Base-by-base conservation (phyloP, 2,329 filamentous ascomycete genomes). In the Colletotrichum cereale region DNA sequence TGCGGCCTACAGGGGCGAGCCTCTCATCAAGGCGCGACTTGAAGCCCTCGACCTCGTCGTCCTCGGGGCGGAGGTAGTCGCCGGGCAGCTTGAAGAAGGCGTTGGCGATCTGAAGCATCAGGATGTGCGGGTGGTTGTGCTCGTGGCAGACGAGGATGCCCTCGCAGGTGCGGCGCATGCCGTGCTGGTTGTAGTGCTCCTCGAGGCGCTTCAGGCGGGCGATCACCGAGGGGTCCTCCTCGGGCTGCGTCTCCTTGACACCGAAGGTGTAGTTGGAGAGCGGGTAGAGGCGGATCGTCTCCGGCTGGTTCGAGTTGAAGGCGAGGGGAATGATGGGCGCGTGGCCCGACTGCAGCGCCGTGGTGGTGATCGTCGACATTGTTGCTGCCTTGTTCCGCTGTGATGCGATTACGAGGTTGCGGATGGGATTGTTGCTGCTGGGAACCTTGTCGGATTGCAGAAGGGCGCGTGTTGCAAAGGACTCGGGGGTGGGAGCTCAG, bases 31-130 rank as follows among this genome's bases (percentile, higher is more conserved):
- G 87, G 44, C 96, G 91, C 56, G 89, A 85, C 85, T 98, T 98
- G 89, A 99, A 98, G n/a, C 96, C 96, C 68, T 93, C 90, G 66
- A 97, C 88, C 85, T 99, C 96, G 74, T 97, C 94, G 77, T 97
- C 96, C 75, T 94, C 93, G 53, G 93, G 92, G 66, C 91, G 90
- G 55, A 99, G 90, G 81, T 98, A 99, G 83, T 98, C 96, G 71
- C 96, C 96, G 0, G 96, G 96, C 81, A 99, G 89, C 85, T 99
- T 99, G 87, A 99, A 99, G 86, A 99, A 99, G 31, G 96, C 96
- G 82, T 99, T 99, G 64, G 96, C 96, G 78, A 99, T 99, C 87
- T 99, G 96, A 74, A 99, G 88, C 96, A 99, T 98, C 75, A 99
- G 86, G 74, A 99, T 97, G 82, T 99, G 96, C 18, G 96, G 96